phyloP scores from a whole-genome alignment of 23 red algal species.

The Gracilariopsis chorda region DNA sequence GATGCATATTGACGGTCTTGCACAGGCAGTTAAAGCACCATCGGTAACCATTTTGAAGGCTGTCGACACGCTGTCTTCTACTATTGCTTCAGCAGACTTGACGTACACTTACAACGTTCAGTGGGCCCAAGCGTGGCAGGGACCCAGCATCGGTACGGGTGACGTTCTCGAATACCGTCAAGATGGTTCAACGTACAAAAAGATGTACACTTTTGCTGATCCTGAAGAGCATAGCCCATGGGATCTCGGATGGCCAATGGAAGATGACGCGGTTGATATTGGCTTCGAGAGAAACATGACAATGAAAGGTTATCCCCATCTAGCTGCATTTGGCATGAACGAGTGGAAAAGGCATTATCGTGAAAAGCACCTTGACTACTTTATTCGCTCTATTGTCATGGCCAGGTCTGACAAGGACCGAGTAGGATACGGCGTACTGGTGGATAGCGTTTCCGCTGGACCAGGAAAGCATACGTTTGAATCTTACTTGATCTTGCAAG shows the following conservation, averaged over 20 bases:
- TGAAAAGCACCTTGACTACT: background rate
- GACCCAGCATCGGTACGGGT: background rate
- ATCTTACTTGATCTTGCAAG: slow-evolving; percentile 38
- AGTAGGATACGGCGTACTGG: slow-evolving; percentile 34
- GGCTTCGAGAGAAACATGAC: slow-evolving; percentile 41
- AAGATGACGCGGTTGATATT: slow-evolving; percentile 53
- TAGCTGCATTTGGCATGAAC: slow-evolving; percentile 30
- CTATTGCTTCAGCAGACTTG: slow-evolving; percentile 28
- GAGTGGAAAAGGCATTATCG: slow-evolving; percentile 46
- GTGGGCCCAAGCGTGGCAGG: slow-evolving; percentile 48
- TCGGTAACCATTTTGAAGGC: slow-evolving; percentile 33
- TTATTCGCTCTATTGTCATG: slow-evolving; percentile 37
- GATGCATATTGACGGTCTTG: slow-evolving; percentile 43
- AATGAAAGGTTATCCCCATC: slow-evolving; percentile 6
- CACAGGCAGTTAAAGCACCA: slow-evolving; percentile 46
- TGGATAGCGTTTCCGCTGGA: slow-evolving; percentile 11
- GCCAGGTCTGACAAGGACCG: slow-evolving; percentile 8
- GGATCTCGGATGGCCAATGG: slow-evolving; percentile 59
- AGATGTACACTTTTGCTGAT: slow-evolving; percentile 13
- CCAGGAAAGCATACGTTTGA: slow-evolving; percentile 31
- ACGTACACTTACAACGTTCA: slow-evolving; percentile 48
- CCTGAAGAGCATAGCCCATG: slow-evolving; percentile 22
- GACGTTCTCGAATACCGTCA: background rate
- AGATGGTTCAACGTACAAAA: background rate
- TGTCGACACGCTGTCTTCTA: background rate